Conservation (phyloP, 2,329 filamentous ascomycete genomes). For the Pseudocercospora crystallina region DNA sequence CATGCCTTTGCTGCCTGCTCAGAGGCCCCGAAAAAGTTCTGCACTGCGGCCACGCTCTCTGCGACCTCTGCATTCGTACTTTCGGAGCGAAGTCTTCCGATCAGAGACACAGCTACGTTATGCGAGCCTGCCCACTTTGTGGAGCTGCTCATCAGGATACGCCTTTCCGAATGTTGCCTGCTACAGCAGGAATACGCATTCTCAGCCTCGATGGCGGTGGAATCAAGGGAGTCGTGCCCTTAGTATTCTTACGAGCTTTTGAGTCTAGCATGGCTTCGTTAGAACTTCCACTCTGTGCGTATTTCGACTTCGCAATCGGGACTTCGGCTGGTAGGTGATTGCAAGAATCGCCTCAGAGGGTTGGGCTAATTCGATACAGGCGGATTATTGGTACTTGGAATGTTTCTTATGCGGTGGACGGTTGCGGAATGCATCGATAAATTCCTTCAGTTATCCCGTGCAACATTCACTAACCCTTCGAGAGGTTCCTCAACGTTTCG, state of each 20-base stretch:
- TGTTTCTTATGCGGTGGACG: slow-evolving; percentile 33
- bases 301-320: slow-evolving; percentile 32
- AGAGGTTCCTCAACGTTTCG: slow-evolving; percentile 15
- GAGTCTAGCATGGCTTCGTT: slow-evolving; percentile 19
- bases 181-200: slow-evolving; percentile 35
- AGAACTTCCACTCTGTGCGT: slow-evolving; percentile 21
- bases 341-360: background rate
- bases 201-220: slow-evolving; percentile 41
- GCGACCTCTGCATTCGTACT: slow-evolving; percentile 35
- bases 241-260: slow-evolving; percentile 24
- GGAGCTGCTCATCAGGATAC: slow-evolving; percentile 13
- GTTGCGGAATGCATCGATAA: slow-evolving; percentile 21
- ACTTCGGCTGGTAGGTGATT: slow-evolving; percentile 30
- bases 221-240: slow-evolving; percentile 28
- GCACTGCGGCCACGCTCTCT: slow-evolving; percentile 38
- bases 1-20: slow-evolving; percentile 35
- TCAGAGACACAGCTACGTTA: too few relatives aligned
- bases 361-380: slow-evolving; percentile 20
- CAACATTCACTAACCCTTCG: slow-evolving; percentile 22
- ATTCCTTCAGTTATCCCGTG: slow-evolving; percentile 28
- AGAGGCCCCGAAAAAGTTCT: slow-evolving; percentile 34
- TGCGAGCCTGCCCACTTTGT: slow-evolving; percentile 37
- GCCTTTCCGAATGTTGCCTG: slow-evolving; percentile 32
- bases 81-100: slow-evolving; percentile 21
- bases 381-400: slow-evolving; percentile 29